phyloP scores from a whole-genome alignment of 2,329 filamentous ascomycete species.

The Fusarium sp. region DNA sequence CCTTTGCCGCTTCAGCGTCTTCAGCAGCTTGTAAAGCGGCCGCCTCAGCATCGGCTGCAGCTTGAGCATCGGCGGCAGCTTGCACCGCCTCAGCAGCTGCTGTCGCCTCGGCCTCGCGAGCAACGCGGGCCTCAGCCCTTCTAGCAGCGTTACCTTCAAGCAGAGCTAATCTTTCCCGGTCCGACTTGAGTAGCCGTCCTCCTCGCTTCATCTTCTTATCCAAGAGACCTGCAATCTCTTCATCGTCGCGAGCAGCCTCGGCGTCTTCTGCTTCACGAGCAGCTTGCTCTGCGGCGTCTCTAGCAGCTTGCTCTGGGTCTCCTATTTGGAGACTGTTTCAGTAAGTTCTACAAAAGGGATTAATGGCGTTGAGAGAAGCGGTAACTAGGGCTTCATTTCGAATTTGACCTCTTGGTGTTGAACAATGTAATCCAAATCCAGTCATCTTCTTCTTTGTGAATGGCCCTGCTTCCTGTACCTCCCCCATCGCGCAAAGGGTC shows the following conservation, averaged over 20 bases:
- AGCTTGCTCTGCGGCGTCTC: slow-evolving; percentile 45
- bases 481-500: slow-evolving; percentile 60
- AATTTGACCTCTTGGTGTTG: slow-evolving; percentile 60
- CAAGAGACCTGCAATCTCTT: slow-evolving; percentile 55
- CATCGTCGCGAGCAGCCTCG: slow-evolving; percentile 45
- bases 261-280: slow-evolving; percentile 43
- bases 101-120: slow-evolving; percentile 21
- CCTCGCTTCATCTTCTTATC: slow-evolving; percentile 55
- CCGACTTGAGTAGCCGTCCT: slow-evolving; percentile 40
- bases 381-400: slow-evolving; percentile 55
- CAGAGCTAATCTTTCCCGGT: slow-evolving; percentile 37
- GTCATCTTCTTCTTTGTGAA: slow-evolving; percentile 58
- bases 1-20: slow-evolving; percentile 49
- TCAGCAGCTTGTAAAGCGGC: slow-evolving; percentile 45
- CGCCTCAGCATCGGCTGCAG: slow-evolving; percentile 37
- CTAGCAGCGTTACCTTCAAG: slow-evolving; percentile 43
- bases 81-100: slow-evolving; percentile 40
- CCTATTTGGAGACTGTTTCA: slow-evolving; percentile 53
- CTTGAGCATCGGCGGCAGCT: slow-evolving; percentile 32
- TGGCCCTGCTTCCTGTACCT: slow-evolving; percentile 58
- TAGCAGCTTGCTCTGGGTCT: slow-evolving; percentile 47
- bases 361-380: slow-evolving; percentile 62
- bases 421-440: slow-evolving; percentile 58
- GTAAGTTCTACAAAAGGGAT: slow-evolving; percentile 62
- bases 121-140: slow-evolving; percentile 45